These are phyloP conservation scores for Cladophialophora chaetospira DNA, from an alignment of 2,329 filamentous ascomycete genomes.

Conservation along the genomic window DNA sequence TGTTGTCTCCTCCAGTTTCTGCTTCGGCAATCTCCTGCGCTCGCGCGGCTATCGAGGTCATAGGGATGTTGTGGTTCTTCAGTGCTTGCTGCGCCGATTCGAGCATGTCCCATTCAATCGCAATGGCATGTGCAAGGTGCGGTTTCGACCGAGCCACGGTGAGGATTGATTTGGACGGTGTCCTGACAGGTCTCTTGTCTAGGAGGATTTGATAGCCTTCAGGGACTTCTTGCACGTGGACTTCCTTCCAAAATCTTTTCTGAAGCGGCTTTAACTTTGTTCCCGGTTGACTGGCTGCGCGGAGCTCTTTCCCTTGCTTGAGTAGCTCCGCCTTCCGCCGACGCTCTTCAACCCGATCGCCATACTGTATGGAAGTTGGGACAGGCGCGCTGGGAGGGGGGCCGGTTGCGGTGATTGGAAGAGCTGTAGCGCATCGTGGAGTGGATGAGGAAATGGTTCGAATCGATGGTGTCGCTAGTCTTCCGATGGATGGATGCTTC, in stretches of 20 bases:
- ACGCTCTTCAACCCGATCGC: conserved; percentile 52
- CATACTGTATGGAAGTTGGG: conserved; percentile 50
- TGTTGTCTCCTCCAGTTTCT: conserved; percentile 55
- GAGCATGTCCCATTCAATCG: conserved; percentile 89
- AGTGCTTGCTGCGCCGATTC: conserved; percentile 79
- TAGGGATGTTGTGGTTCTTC: conserved; percentile 82
- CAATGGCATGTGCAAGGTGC: conserved; percentile 80
- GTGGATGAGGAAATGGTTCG: conserved; percentile 18
- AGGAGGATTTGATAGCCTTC: conserved; percentile 68
- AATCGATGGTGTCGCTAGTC: conserved; percentile 1
- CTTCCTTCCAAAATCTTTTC: conserved; percentile 88
- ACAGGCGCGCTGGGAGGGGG: conserved; percentile 61
- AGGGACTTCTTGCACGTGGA: conserved; percentile 65
- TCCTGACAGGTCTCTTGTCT: conserved; percentile 77
- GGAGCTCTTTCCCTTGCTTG: conserved; percentile 48
- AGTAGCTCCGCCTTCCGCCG: conserved; percentile 54
- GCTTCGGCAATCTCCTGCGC: conserved; percentile 77
- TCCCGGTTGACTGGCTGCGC: conserved; percentile 37
- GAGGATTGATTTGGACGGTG: conserved; percentile 71
- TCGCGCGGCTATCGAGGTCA: conserved; percentile 82
- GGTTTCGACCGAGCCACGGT: conserved; percentile 73
- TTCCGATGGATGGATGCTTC: conserved; percentile 9
- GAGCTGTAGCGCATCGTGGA: conserved; percentile 40
- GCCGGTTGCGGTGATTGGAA: conserved; percentile 61
- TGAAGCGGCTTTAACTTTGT: conserved; percentile 50